These are phyloP conservation scores for Saccharomyces hybrid DNA, from an alignment of 1,139 yeast genomes.

Conservation along the genomic window DNA sequence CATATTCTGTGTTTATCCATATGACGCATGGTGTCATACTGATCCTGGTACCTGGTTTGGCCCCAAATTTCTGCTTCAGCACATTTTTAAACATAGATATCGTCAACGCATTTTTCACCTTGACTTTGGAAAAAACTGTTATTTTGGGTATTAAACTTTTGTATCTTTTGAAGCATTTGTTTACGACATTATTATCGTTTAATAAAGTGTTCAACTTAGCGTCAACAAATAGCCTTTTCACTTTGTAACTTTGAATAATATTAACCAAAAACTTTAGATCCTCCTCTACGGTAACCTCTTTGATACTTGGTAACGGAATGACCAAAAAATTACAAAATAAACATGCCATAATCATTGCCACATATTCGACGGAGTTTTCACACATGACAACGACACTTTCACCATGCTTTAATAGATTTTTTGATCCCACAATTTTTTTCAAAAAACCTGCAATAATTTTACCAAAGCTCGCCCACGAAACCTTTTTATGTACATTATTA, in stretches of 20 bases:
- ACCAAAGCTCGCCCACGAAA: constrained; percentile 85
- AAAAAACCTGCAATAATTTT: constrained; percentile 57
- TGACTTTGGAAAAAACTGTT: constrained; percentile 28
- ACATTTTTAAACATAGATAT: constrained; percentile 15
- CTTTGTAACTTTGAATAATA: constrained; percentile 61
- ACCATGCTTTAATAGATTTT: constrained; percentile 52
- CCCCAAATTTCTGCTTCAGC: constrained; percentile 16
- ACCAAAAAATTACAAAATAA: constrained; percentile 72
- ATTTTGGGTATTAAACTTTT: constrained; percentile 25
- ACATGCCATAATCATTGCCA: constrained; percentile 80
- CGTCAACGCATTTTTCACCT: constrained; percentile 19
- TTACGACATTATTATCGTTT: constrained; percentile 42
- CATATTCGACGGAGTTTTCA: constrained; percentile 80
- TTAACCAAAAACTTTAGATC: constrained; percentile 65
- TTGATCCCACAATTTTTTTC: constrained; percentile 41
- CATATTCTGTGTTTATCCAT: constrained; percentile 32
- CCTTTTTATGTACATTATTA: constrained; percentile 42
- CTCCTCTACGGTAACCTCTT: constrained; percentile 59
- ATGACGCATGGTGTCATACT: constrained; percentile 22
- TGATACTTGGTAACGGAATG: constrained; percentile 73
- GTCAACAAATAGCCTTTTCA: constrained; percentile 68
- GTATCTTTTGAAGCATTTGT: constrained; percentile 42
- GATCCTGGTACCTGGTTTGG: constrained; percentile 19
- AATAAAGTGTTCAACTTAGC: constrained; percentile 63
- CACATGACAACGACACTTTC: constrained; percentile 74